phyloP scores from a whole-genome alignment of 169 alveolate genomes.

The Eimeria acervulina region DNA sequence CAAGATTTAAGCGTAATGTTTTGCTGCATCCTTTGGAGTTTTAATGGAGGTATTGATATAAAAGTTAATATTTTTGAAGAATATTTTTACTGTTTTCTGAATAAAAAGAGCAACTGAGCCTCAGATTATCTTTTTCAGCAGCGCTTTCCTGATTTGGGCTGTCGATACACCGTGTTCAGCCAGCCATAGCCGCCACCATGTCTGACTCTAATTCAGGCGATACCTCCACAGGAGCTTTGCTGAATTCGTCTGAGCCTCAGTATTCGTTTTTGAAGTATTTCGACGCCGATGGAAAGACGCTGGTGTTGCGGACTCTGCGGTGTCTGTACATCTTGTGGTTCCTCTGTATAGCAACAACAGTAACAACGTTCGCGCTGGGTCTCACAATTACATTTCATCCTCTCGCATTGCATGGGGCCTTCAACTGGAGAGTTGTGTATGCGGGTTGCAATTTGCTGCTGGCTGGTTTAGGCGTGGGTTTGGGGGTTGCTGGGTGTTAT shows the following conservation, averaged over 20 bases:
- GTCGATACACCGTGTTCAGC: neutral
- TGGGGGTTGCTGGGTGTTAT: neutral
- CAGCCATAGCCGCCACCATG: neutral
- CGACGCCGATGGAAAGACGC: conserved; percentile 24
- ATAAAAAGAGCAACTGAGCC: neutral
- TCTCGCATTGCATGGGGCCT: neutral
- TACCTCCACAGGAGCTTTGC: neutral
- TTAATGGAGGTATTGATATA: neutral
- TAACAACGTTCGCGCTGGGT: neutral
- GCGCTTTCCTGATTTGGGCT: neutral
- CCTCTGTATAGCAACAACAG: neutral
- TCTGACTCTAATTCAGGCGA: neutral
- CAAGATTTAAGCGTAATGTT: neutral
- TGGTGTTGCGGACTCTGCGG: conserved; percentile 21
- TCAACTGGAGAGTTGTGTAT: conserved; percentile 27
- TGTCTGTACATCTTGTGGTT: conserved; percentile 69
- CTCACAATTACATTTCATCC: conserved; percentile 50
- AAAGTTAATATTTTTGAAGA: neutral
- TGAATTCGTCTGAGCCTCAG: neutral
- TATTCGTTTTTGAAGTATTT: conserved; percentile 37
- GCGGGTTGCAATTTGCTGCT: neutral
- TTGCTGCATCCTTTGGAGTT: neutral
- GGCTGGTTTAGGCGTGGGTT: neutral
- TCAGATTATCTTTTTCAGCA: neutral
- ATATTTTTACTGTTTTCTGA: neutral